A percentile compares a stretch with the other conserved stretches of the same genome.
Evolutionary conservation across 2,329 filamentous ascomycete genomes (phyloP).

Genomic region (Coniochaeta hoffmannii): DNA sequence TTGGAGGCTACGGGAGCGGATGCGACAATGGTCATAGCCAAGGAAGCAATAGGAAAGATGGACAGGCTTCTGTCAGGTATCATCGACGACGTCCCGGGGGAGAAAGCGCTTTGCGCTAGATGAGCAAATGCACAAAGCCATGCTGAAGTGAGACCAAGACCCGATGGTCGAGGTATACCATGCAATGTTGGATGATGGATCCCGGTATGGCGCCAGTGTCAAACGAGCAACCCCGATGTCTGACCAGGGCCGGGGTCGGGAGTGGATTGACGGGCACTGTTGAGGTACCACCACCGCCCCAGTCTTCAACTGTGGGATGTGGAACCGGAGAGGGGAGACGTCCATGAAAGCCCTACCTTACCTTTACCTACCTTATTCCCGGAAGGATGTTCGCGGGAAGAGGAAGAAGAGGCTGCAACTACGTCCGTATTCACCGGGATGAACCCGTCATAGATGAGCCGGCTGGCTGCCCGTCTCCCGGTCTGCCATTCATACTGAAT

Average conservation of each 20-base stretch:
- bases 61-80: background rate
- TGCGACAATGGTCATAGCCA: constrained; percentile 1
- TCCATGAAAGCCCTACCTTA: background rate
- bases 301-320: background rate
- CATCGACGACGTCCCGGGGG: background rate
- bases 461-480: background rate
- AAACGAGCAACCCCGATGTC: background rate
- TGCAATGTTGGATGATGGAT: background rate
- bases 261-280: background rate
- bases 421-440: background rate
- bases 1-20: constrained; percentile 1
- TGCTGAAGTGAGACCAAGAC: constrained; percentile 5
- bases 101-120: constrained; percentile 5
- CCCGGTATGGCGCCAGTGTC: background rate
- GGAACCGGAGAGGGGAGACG: background rate
- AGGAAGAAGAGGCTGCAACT: background rate
- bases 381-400: background rate
- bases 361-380: background rate
- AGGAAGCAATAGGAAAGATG: background rate
- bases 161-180: background rate
- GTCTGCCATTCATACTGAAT: background rate
- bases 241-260: background rate
- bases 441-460: background rate
- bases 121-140: constrained; percentile 8
- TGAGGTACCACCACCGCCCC: background rate